These are phyloP conservation scores for Tuber indicum DNA, from an alignment of 495 filamentous ascomycete species.

Conservation along the genomic window DNA sequence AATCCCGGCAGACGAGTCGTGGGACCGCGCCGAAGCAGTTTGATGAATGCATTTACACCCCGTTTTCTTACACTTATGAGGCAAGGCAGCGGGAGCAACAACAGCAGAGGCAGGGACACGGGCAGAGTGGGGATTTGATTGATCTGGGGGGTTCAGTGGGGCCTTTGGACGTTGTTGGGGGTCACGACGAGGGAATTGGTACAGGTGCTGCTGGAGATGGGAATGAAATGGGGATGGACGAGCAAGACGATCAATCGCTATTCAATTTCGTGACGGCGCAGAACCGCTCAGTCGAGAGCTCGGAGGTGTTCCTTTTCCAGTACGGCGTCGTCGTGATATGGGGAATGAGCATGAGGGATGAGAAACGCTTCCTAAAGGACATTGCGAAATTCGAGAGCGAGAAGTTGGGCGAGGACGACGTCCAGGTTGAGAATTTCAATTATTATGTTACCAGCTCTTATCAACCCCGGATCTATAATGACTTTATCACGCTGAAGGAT, in stretches of 20 bases:
- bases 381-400: constrained; percentile 92
- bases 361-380: constrained; percentile 83
- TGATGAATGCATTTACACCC: constrained; percentile 94
- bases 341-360: constrained; percentile 84
- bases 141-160: constrained; percentile 42
- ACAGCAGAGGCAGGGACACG: constrained; percentile 9
- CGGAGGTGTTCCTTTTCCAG: constrained; percentile 91
- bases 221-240: constrained; percentile 5
- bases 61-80: constrained; percentile 63
- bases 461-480: constrained; percentile 96
- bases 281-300: constrained; percentile 61
- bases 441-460: constrained; percentile 98
- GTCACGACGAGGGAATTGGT: constrained; percentile 29
- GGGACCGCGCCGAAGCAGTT: constrained; percentile 82
- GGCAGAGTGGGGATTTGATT: constrained; percentile 45
- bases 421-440: constrained; percentile 96
- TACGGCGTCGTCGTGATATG: constrained; percentile 99
- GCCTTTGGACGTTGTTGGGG: constrained; percentile 27
- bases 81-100: neutral
- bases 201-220: constrained; percentile 23
- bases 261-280: constrained; percentile 39
- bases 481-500: constrained; percentile 89
- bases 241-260: constrained; percentile 38
- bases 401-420: constrained; percentile 76
- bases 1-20: constrained; percentile 64